Evolutionary conservation across 495 filamentous ascomycete species (phyloP).

Genomic region (Neurospora cerealis): DNA sequence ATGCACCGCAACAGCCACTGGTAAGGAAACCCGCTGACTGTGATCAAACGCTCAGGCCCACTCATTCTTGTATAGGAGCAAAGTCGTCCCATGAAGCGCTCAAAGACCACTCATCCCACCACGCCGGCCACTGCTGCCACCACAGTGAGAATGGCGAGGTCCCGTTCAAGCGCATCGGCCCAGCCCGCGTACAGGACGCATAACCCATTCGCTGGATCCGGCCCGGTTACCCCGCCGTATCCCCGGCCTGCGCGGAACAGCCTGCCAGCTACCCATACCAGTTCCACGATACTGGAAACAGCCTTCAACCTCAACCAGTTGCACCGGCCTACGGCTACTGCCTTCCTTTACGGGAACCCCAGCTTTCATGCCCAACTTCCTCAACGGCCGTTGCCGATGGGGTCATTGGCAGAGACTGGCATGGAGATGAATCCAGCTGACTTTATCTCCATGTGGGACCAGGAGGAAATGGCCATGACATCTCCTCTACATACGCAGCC

Average conservation of each 20-base stretch:
- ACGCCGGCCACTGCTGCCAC: slow-evolving; percentile 4
- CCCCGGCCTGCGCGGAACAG: neutral
- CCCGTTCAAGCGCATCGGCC: slow-evolving; percentile 14
- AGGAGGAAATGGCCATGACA: neutral
- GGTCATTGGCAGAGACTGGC: neutral
- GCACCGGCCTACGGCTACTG: slow-evolving; percentile 5
- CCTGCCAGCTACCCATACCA: neutral
- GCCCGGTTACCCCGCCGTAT: slow-evolving; percentile 4
- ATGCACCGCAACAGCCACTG: slow-evolving; percentile 3
- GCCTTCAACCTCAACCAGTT: slow-evolving; percentile 10
- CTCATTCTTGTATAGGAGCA: slow-evolving; percentile 12
- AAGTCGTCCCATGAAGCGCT: slow-evolving; percentile 24
- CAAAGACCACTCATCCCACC: slow-evolving; percentile 20
- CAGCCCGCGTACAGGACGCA: neutral
- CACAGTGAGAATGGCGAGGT: slow-evolving; percentile 17
- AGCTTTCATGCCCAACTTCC: slow-evolving; percentile 2
- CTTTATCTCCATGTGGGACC: slow-evolving; percentile 10
- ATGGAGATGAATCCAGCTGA: slow-evolving; percentile 16
- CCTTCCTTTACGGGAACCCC: slow-evolving; percentile 6
- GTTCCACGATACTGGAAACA: neutral
- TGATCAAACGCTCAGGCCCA: neutral
- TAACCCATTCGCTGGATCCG: slow-evolving; percentile 3
- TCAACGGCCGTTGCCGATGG: neutral
- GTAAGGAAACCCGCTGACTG: slow-evolving; percentile 8
- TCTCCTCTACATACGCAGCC: slow-evolving; percentile 5